Base-by-base conservation (phyloP, 2,329 filamentous ascomycete species). In the Lizonia empirigonia region DNA sequence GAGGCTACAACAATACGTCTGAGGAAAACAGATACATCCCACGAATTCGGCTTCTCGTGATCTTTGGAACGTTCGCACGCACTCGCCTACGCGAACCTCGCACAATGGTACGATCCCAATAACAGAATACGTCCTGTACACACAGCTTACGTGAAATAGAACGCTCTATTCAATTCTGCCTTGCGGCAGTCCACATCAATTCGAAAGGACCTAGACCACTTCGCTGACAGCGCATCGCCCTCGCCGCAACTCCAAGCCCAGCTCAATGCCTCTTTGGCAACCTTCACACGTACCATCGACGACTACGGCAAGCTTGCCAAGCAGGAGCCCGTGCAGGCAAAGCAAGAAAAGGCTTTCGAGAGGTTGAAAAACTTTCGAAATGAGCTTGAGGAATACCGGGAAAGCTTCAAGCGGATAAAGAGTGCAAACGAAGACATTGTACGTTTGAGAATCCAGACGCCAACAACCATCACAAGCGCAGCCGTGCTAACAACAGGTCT, bases 291-390 rank as follows among this genome's bases (percentile, higher is more conserved):
- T 55, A 96, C 91, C 1, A 82, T 99, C 59, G 92, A 97, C 76
- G 92, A 97, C 70, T 99, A 99, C 79, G 85, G 88, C 66, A 82
- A 83, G 47, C 85, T 96, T 23, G 88, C 92, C 1, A 89, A 90
- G 60, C 89, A 93, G 65, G 94, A 99, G 74, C 85, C 96, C 24
- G 92, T 96, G 49, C 83, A 89, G 4, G 88, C 90, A 53, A 99
- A 97, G 76, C 90, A 96, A 63, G 88, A 94, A 53, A 96, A 97
- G 69, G 94, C 93, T 1, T 81, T 85, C 58, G 91, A 95, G 69
- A 85, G 94, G 35, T 82, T 96, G 51, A 89, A 89, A 73, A 90
- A 86, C 64, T 99, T 99, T 76, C 86, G 90, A 51, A 75, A 82
- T 34, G 93, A 97, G 69, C 82, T 97, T 2, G 77, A 86, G 41